These are phyloP conservation scores for Colletotrichum nymphaeae DNA, from an alignment of 2,329 filamentous ascomycete species.

Conservation along the genomic window DNA sequence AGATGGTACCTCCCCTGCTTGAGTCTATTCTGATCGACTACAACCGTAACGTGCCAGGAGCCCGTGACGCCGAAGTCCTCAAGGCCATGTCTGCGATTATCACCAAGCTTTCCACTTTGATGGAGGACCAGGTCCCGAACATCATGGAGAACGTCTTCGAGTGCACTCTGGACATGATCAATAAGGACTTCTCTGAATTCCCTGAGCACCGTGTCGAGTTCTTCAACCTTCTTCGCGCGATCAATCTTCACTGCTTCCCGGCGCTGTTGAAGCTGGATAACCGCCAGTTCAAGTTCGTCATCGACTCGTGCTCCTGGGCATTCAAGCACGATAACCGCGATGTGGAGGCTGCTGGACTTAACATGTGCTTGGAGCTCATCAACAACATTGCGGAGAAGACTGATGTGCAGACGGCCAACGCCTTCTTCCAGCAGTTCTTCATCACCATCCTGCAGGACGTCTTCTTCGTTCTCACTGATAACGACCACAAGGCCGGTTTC, in stretches of 20 bases:
- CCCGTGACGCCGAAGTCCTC: slow-evolving; percentile 94
- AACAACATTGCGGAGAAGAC: slow-evolving; percentile 92
- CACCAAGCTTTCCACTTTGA: slow-evolving; percentile 92
- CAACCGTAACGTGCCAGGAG: slow-evolving; percentile 95
- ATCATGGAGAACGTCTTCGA: slow-evolving; percentile 99
- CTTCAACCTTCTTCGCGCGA: slow-evolving; percentile 95
- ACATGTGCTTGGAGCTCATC: slow-evolving; percentile 98
- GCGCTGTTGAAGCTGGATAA: slow-evolving; percentile 93
- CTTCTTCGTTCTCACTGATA: slow-evolving; percentile 97
- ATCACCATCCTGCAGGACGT: slow-evolving; percentile 96
- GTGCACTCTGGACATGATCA: slow-evolving; percentile 99
- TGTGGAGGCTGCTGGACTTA: slow-evolving; percentile 94
- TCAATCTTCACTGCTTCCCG: slow-evolving; percentile 98
- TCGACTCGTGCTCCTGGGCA: slow-evolving; percentile 99
- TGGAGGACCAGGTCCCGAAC: slow-evolving; percentile 97
- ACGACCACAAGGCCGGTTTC: slow-evolving; percentile 98
- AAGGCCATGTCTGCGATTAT: slow-evolving; percentile 99
- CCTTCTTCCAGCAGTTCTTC: slow-evolving; percentile 99
- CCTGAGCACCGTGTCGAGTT: slow-evolving; percentile 99
- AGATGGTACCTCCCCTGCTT: slow-evolving; percentile 94
- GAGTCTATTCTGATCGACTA: slow-evolving; percentile 96
- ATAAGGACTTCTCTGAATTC: slow-evolving; percentile 99
- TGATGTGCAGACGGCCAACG: slow-evolving; percentile 85
- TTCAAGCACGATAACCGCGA: slow-evolving; percentile 99
- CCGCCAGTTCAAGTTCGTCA: slow-evolving; percentile 98